Evolutionary conservation across 2,329 filamentous ascomycete genomes (phyloP).

Genomic region (Colletotrichum spinosum): DNA sequence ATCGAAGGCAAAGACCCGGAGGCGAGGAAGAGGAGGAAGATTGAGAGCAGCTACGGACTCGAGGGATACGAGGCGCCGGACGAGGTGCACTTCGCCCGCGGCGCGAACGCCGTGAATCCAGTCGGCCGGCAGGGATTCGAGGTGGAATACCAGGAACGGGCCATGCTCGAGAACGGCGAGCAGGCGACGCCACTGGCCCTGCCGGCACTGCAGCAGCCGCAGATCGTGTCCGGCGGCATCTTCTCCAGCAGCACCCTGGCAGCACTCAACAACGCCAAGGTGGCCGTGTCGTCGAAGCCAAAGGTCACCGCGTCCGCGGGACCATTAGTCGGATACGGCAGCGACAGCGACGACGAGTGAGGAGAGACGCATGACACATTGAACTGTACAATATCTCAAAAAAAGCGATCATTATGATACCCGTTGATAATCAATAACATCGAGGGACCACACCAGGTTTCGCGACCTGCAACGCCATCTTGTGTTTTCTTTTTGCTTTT

Average conservation of each 20-base stretch:
- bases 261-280: constrained; percentile 73
- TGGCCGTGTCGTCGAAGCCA: constrained; percentile 65
- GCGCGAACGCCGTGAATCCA: constrained; percentile 75
- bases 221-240: constrained; percentile 69
- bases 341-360: constrained; percentile 75
- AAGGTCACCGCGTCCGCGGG: constrained; percentile 68
- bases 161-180: constrained; percentile 66
- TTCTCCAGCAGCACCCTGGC: constrained; percentile 86
- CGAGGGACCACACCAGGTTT: constrained; percentile 15
- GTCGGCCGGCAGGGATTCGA: constrained; percentile 69
- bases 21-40: constrained; percentile 86
- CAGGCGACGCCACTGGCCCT: constrained; percentile 45
- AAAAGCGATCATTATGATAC: constrained; percentile 34
- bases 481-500: constrained; percentile 37
- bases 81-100: constrained; percentile 89
- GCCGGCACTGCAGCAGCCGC: constrained; percentile 46
- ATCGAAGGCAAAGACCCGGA: constrained; percentile 92
- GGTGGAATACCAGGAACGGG: constrained; percentile 69
- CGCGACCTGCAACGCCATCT: constrained; percentile 11
- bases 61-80: constrained; percentile 95
- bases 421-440: constrained; percentile 34
- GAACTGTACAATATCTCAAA: constrained; percentile 78
- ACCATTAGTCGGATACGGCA: constrained; percentile 89
- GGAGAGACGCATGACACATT: constrained; percentile 40
- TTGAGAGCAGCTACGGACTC: constrained; percentile 89